Evolutionary conservation across 2,329 filamentous ascomycete species (phyloP), one percentile per base, ranked within the genome.

Genomic region (Aspergillus alliaceus): DNA sequence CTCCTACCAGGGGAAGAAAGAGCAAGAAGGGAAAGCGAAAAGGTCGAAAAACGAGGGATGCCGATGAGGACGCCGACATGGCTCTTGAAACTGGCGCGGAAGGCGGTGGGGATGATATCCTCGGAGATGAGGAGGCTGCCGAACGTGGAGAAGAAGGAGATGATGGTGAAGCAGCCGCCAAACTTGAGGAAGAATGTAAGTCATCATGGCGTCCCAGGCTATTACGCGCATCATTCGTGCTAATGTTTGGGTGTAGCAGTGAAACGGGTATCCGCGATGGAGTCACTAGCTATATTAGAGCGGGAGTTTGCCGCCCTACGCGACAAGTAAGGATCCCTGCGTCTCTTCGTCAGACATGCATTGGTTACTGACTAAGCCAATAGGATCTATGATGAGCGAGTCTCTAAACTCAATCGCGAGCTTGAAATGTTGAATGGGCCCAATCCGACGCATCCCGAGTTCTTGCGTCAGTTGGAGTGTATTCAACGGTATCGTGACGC

Each of bases 261-360:
- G 67, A 87, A 86, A 69, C 95, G 93, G 77, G 87, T 87, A 69
- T 84, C 85, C 32, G 93, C 93, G 0, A 88, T 93, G 69, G 90
- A 92, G 55, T 86, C 91, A 64, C 83, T 97, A 66, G 82, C 86
- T 18, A 84, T 85, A 18, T 89, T 99, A 42, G 93, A 98, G 72
- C 89, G 89, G 72, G 90, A 95, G 70, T 99, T 99, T 76, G 86
- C 88, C 58, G 84, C 89, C 18, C 90, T 98, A 69, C 86, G 92
- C 67, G 92, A 82, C 64, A 80, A 78, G 79, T 81, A 71, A 72
- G 75, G 51, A n/a, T 20, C 14, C 7, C 25, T 37, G 27, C 22
- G 27, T 51, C 32, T 2, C 35, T 44, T 48, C 6, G n/a, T 47
- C 15, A 14, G 24, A 18, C 31, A 31, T 27, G 24, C 40, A 25